Conservation (phyloP, 2,329 filamentous ascomycete species). For the Aspergillus luchuensis region DNA sequence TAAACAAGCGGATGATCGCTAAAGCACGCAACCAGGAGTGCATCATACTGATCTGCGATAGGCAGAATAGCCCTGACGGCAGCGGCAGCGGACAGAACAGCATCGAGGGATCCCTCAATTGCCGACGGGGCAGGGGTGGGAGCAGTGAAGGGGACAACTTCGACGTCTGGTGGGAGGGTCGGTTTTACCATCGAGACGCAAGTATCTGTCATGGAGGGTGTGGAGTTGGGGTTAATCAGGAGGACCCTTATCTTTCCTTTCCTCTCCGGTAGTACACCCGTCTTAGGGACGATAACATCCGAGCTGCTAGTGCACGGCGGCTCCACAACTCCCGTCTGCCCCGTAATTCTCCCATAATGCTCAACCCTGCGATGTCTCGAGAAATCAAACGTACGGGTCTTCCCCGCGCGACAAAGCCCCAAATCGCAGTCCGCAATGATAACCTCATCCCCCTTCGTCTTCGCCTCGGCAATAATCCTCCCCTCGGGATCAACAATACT, state of each 20-base stretch:
- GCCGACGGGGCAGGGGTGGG: slow-evolving; percentile 53
- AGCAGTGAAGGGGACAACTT: slow-evolving; percentile 54
- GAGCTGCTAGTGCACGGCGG: slow-evolving; percentile 35
- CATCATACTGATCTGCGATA: slow-evolving; percentile 48
- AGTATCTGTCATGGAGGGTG: slow-evolving; percentile 50
- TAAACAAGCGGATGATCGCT: slow-evolving; percentile 51
- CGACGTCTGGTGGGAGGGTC: slow-evolving; percentile 51
- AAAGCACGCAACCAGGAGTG: slow-evolving; percentile 54
- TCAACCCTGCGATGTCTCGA: slow-evolving; percentile 34
- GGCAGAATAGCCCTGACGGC: slow-evolving; percentile 46
- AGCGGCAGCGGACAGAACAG: slow-evolving; percentile 53
- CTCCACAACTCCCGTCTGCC: slow-evolving; percentile 36
- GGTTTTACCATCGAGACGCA: slow-evolving; percentile 48
- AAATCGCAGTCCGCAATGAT: slow-evolving; percentile 56
- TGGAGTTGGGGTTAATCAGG: slow-evolving; percentile 54
- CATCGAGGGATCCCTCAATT: slow-evolving; percentile 55
- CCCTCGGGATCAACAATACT: slow-evolving; percentile 54
- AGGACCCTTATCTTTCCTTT: slow-evolving; percentile 36
- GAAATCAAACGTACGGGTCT: slow-evolving; percentile 37
- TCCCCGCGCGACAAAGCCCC: slow-evolving; percentile 37
- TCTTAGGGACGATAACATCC: no score
- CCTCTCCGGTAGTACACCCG: no score
- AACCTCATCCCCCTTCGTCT: slow-evolving; percentile 53
- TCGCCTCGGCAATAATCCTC: slow-evolving; percentile 53
- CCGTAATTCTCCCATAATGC: slow-evolving; percentile 31